A percentile compares a stretch with the other conserved stretches of the same genome.
Evolutionary conservation across 305 asterid genomes (phyloP).

Genomic region (Andrographis paniculata): DNA sequence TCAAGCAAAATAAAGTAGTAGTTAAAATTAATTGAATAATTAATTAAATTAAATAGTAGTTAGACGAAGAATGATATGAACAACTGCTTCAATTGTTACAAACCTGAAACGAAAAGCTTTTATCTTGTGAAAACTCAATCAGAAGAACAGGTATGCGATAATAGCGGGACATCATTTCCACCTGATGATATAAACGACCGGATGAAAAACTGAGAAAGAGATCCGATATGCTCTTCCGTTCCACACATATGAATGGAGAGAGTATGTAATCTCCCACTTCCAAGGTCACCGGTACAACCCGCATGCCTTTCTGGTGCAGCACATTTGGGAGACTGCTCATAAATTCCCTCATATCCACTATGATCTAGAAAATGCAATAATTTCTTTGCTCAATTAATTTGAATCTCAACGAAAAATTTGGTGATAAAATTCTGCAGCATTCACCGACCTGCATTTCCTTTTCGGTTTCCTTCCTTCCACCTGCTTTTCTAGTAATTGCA

Average conservation of each 20-base stretch:
- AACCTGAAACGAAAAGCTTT: conserved; percentile 98
- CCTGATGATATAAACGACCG: conserved; percentile 91
- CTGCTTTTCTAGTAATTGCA: conserved; percentile 77
- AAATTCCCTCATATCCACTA: conserved; percentile 99
- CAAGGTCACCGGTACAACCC: conserved; percentile 79
- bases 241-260: conserved; percentile 91
- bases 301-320: conserved; percentile 92
- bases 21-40: no score
- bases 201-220: conserved; percentile 90
- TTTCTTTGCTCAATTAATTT: neutral
- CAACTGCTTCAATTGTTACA: conserved; percentile 1
- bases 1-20: no score
- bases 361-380: conserved; percentile 40
- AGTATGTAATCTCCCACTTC: conserved; percentile 96
- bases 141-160: conserved; percentile 91
- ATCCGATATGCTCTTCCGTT: conserved; percentile 91
- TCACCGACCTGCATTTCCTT: conserved; percentile 73
- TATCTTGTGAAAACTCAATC: conserved; percentile 95
- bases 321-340: conserved; percentile 99
- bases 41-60: no score
- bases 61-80: no score
- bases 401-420: neutral
- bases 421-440: conserved; percentile 5
- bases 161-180: conserved; percentile 97
- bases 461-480: conserved; percentile 79